These are phyloP conservation scores for Didymella pomorum DNA, from an alignment of 2,329 filamentous ascomycete species.

Conservation along the genomic window DNA sequence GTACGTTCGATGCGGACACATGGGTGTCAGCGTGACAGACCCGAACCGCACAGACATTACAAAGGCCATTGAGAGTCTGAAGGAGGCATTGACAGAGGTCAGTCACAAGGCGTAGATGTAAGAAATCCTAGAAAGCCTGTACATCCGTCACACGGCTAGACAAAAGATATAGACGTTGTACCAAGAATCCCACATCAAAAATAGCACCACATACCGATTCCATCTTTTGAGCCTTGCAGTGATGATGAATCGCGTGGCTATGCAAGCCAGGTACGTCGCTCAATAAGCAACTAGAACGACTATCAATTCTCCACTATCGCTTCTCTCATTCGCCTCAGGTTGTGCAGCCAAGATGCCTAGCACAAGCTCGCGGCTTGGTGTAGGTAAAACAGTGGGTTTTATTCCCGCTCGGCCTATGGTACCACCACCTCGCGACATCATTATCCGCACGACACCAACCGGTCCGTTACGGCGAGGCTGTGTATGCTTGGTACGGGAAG, in stretches of 20 bases:
- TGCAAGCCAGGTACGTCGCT: not conserved
- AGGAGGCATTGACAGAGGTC: slow-evolving; percentile 76
- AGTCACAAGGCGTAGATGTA: slow-evolving; percentile 62
- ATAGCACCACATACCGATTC: not conserved
- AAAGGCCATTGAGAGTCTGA: slow-evolving; percentile 79
- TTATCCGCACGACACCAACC: not conserved
- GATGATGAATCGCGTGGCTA: slow-evolving; percentile 9
- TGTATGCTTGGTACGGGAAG: slow-evolving; percentile 4
- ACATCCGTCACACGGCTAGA: slow-evolving; percentile 8
- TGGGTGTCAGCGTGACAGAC: slow-evolving; percentile 93
- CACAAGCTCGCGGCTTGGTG: slow-evolving; percentile 6
- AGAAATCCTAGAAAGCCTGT: not conserved
- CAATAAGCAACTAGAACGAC: not conserved
- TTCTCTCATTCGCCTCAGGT: slow-evolving; percentile 1
- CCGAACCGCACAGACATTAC: slow-evolving; percentile 81
- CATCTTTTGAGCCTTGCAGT: not conserved
- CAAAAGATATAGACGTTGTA: slow-evolving; percentile 1
- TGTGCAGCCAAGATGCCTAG: slow-evolving; percentile 12
- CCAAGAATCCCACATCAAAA: not conserved
- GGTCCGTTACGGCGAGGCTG: slow-evolving; percentile 11
- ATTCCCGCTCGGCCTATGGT: slow-evolving; percentile 20
- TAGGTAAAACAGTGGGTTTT: slow-evolving; percentile 12
- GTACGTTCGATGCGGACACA: slow-evolving; percentile 96
- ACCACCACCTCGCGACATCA: slow-evolving; percentile 3
- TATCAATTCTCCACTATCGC: not conserved